These are phyloP conservation scores for Fusarium marasasianum DNA, from an alignment of 2,329 filamentous ascomycete genomes.

Conservation along the genomic window DNA sequence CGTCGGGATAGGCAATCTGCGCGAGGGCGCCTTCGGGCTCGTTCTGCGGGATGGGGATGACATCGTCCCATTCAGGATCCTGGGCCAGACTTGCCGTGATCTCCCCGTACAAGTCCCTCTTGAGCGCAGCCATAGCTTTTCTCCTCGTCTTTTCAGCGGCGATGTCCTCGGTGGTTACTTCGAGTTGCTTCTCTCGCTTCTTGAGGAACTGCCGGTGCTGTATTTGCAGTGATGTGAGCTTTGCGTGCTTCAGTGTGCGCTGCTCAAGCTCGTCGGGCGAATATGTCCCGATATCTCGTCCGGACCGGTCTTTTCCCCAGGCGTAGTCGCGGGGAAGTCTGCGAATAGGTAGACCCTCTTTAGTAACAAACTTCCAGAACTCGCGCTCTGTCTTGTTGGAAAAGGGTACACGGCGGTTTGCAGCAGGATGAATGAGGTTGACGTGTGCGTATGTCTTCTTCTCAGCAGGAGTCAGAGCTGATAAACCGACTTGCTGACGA, in stretches of 20 bases:
- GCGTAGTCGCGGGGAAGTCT: constrained; percentile 50
- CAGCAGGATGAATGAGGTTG: constrained; percentile 56
- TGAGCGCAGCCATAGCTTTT: constrained; percentile 61
- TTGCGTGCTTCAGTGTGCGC: constrained; percentile 53
- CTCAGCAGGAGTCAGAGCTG: constrained; percentile 58
- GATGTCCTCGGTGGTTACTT: constrained; percentile 50
- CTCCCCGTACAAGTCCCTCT: constrained; percentile 63
- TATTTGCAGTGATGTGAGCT: constrained; percentile 55
- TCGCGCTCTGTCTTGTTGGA: constrained; percentile 63
- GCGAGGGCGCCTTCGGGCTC: constrained; percentile 87
- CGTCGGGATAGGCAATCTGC: constrained; percentile 88
- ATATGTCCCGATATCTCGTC: constrained; percentile 60
- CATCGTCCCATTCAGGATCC: constrained; percentile 84
- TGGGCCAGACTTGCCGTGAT: constrained; percentile 58
- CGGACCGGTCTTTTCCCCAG: constrained; percentile 63
- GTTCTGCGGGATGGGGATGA: constrained; percentile 82
- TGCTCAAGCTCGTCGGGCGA: constrained; percentile 56
- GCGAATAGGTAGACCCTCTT: constrained; percentile 61
- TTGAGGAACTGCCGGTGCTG: constrained; percentile 57
- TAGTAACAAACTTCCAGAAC: constrained; percentile 66
- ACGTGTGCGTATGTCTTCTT: constrained; percentile 59
- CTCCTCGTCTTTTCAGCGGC: constrained; percentile 58
- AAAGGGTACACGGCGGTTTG: constrained; percentile 47
- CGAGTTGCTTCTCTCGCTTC: constrained; percentile 44
- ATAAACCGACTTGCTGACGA: constrained; percentile 56